A percentile compares a stretch with the other conserved stretches of the same genome.
Evolutionary conservation across 106 monocot genomes (phyloP).

Genomic region (Vanilla planifolia): DNA sequence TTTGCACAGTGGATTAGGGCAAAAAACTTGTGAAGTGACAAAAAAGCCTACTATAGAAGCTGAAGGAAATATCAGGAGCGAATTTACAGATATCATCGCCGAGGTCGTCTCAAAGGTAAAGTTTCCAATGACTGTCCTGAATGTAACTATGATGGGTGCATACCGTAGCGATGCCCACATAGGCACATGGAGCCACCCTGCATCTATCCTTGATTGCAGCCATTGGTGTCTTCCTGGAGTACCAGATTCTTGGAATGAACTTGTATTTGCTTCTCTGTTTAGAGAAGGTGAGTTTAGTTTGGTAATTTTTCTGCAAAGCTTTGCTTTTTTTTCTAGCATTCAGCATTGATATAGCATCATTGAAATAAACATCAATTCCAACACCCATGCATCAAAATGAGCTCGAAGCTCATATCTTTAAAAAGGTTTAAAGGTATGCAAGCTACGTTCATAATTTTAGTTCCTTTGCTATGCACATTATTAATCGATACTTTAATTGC

Average conservation of each 20-base stretch:
- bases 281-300: constrained; percentile 38
- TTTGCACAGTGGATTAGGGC: constrained; percentile 43
- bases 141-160: constrained; percentile 90
- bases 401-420: too few species aligned
- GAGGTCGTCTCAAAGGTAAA: constrained; percentile 54
- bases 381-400: too few species aligned
- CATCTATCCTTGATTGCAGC: constrained; percentile 72
- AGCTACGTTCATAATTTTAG: too few species aligned
- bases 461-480: too few species aligned
- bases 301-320: too few species aligned
- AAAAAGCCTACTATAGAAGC: constrained; percentile 44
- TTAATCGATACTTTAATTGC: too few species aligned
- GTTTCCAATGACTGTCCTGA: constrained; percentile 71
- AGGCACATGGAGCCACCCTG: constrained; percentile 65
- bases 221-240: constrained; percentile 99
- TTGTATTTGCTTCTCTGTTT: constrained; percentile 58
- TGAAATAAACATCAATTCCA: too few species aligned
- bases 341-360: too few species aligned
- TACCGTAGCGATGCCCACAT: constrained; percentile 87
- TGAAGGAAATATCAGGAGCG: constrained; percentile 44
- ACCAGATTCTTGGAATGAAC: constrained; percentile 97
- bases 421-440: too few species aligned
- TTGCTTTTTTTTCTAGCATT: too few species aligned
- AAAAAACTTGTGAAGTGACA: constrained; percentile 61
- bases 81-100: constrained; percentile 66